Evolutionary conservation across 257 asterid genomes (phyloP), one percentile per base, ranked within the genome.

Genomic region (Marsdenia floribunda): DNA sequence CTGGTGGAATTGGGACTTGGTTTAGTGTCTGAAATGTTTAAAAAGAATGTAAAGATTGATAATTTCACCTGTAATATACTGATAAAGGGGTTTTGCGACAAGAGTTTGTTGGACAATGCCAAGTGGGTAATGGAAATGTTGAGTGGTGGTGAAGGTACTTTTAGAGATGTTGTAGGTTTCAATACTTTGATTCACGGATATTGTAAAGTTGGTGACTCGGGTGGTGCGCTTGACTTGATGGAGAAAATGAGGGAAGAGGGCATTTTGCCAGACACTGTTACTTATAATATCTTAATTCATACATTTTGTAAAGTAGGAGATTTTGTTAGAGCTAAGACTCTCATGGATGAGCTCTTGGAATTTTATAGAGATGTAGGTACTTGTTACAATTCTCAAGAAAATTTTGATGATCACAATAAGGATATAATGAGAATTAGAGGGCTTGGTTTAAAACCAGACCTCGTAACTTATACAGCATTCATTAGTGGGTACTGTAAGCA

Each of bases 1-100:
- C 66, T 38, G 75, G 92, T 82, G 55, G 89, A 83, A 67, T 58
- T 75, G 75, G 97, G 96, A 10, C 83, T 92, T 68, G 96, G 93
- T 6, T 80, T 92, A 88, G 93, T 88, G 53, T 83, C 96, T 68
- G 92, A 89, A 73, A 90, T 90, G 97, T 84, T 90, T 55, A 94
- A 89, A 78, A 88, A 74, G 73, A 84, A 89, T 67, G 52, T 89
- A 70, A 8, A 72, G 47, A 59, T 68, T 77, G 96, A 92, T 77
- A 80, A 73, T 74, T 83, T 92, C 79, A 90, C 97, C 73, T 86
- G 90, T 84, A 94, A 94, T 85, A 83, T 84, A 84, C 79, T 94
- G 73, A 75, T 86, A 50, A 94, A 94, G 78, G 99, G 97, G 44
- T 94, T 85, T 78, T 92, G 93, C 71, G 92, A 89, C 26, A 84